These are phyloP conservation scores for Alternaria incomplexa DNA, from an alignment of 2,329 filamentous ascomycete genomes.

Conservation along the genomic window DNA sequence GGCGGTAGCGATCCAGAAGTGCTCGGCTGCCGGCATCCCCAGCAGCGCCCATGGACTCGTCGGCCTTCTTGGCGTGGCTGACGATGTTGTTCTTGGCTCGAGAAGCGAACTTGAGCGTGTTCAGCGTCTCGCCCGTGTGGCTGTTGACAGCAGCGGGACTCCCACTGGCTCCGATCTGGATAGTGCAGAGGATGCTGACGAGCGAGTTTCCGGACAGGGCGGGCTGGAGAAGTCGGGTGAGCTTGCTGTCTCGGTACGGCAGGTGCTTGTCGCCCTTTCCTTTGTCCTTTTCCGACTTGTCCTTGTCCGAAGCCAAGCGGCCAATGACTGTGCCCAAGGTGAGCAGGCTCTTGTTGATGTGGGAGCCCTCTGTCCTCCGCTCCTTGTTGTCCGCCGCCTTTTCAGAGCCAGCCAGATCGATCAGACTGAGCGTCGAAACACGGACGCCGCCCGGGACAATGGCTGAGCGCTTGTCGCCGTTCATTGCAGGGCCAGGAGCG, in stretches of 20 bases:
- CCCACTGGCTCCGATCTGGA: conserved; percentile 81
- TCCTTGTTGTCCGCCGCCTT: conserved; percentile 96
- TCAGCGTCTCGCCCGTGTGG: conserved; percentile 87
- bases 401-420: conserved; percentile 95
- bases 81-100: conserved; percentile 98
- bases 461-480: conserved; percentile 50
- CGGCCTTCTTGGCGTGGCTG: conserved; percentile 92
- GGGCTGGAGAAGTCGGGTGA: conserved; percentile 89
- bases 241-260: conserved; percentile 96
- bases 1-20: conserved; percentile 87
- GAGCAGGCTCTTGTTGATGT: conserved; percentile 97
- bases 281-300: conserved; percentile 73
- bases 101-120: conserved; percentile 95
- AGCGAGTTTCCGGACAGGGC: conserved; percentile 92
- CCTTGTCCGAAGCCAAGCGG: conserved; percentile 86
- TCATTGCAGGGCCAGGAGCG: conserved; percentile 60
- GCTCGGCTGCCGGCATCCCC: conserved; percentile 83
- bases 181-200: conserved; percentile 96
- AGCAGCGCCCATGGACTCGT: conserved; percentile 81
- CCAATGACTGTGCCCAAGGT: conserved; percentile 96
- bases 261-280: conserved; percentile 91
- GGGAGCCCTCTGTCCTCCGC: conserved; percentile 88
- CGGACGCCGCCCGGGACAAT: conserved; percentile 81
- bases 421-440: conserved; percentile 92
- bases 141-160: conserved; percentile 73